phyloP scores from a whole-genome alignment of 768 basidiomycete species.

The Boletellus ananas region DNA sequence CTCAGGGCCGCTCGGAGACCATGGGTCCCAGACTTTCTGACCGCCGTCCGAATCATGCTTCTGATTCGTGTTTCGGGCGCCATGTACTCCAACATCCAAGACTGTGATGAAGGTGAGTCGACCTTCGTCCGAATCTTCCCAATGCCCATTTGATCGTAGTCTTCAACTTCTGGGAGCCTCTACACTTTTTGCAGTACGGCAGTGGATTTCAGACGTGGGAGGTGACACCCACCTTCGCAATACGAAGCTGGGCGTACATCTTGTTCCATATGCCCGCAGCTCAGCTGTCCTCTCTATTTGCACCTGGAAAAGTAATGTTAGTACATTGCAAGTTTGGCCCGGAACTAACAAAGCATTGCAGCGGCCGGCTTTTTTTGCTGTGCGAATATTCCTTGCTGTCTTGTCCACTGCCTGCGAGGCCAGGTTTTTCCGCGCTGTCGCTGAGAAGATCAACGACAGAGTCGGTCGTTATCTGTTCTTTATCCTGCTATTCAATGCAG shows the following conservation, averaged over 20 bases:
- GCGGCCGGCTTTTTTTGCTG: constrained; percentile 86
- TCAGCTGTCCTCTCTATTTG: constrained; percentile 53
- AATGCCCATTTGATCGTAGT: constrained; percentile 45
- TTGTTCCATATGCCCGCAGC: constrained; percentile 72
- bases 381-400: constrained; percentile 75
- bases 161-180: constrained; percentile 98
- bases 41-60: constrained; percentile 80
- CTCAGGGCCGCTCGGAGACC: constrained; percentile 66
- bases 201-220: constrained; percentile 99
- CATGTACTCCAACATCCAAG: constrained; percentile 93
- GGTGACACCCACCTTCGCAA: constrained; percentile 83
- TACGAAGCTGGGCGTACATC: constrained; percentile 94
- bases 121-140: not conserved
- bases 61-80: constrained; percentile 78
- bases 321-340: not conserved
- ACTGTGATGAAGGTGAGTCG: constrained; percentile 89
- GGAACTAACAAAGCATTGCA: constrained; percentile 33
- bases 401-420: constrained; percentile 76
- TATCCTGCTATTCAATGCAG: constrained; percentile 78
- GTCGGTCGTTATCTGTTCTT: constrained; percentile 94
- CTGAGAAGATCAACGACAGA: constrained; percentile 78
- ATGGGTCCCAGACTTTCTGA: constrained; percentile 81
- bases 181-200: constrained; percentile 85
- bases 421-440: constrained; percentile 76
- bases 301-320: constrained; percentile 66